These are phyloP conservation scores for Colletotrichum liaoningense DNA, from an alignment of 2,329 filamentous ascomycete genomes.

Conservation along the genomic window DNA sequence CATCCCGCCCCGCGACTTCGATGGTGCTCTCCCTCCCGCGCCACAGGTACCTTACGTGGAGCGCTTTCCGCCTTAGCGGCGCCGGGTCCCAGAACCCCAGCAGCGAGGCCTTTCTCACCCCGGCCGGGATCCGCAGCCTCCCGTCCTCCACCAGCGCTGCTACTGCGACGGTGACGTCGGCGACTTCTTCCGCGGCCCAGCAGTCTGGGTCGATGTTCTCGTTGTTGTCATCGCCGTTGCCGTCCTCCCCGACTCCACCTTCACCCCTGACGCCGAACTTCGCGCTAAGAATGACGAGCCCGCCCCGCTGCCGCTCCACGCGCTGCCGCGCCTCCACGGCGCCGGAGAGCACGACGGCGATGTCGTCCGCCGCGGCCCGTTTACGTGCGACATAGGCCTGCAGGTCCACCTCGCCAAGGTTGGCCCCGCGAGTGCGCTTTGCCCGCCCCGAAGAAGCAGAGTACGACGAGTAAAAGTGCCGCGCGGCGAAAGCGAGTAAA, in stretches of 20 bases:
- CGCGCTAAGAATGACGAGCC: constrained; percentile 61
- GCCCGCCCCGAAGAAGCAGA: constrained; percentile 30
- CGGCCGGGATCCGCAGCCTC: constrained; percentile 50
- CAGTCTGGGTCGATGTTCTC: neutral
- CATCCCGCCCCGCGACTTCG: constrained; percentile 51
- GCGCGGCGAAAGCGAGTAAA: constrained; percentile 51
- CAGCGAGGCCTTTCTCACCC: constrained; percentile 56
- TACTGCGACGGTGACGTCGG: constrained; percentile 61
- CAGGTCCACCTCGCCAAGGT: neutral
- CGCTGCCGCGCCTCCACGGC: constrained; percentile 53
- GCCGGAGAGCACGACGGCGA: constrained; percentile 54
- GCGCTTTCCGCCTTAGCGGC: constrained; percentile 55
- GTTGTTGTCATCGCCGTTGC: neutral
- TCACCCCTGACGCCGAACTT: constrained; percentile 56
- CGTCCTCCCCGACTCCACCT: constrained; percentile 26
- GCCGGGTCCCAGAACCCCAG: constrained; percentile 65
- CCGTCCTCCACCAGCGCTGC: constrained; percentile 56
- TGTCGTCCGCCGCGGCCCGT: constrained; percentile 57
- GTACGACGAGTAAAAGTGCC: constrained; percentile 42
- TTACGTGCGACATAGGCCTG: constrained; percentile 46
- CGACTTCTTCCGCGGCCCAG: constrained; percentile 55
- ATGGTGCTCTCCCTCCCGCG: constrained; percentile 46
- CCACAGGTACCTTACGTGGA: constrained; percentile 58
- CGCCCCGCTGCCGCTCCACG: constrained; percentile 48
- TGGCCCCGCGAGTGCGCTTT: constrained; percentile 1